Base-by-base conservation (phyloP, 768 basidiomycete genomes). In the Hericium alpestre region DNA sequence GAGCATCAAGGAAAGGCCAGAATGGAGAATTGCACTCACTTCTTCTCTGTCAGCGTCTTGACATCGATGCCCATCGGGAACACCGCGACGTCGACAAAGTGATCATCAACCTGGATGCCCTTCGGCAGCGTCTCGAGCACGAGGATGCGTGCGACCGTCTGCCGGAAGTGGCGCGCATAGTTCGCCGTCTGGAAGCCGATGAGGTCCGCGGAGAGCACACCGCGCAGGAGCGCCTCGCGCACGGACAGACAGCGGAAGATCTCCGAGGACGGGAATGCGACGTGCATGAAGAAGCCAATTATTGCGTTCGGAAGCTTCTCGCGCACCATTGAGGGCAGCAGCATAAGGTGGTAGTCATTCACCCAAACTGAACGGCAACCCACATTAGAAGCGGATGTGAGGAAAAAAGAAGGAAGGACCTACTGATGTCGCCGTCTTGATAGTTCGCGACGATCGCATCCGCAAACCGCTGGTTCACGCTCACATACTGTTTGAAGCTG, bases 261-360 rank as follows among this genome's bases (percentile, higher is more conserved):
- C 71, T 98, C 95, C 25, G 90, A 92, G 43, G 84, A 87, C 3
- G 94, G 95, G 74, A 96, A 97, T 2, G 95, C 90, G 56, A 94
- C 93, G 67, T 97, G 95, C 72, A 96, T 81, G 79, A 98, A 98
- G 80, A 97, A 96, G 8, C 81, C 91, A 63, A 92, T 88, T 38
- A 84, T 81, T 0, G 83, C 81, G 18, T 76, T 75, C 67, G 84
- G 68, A 69, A 91, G 67, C 65, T 77, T 60, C 25, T 83, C 77
- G 52, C 94, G 85, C 27, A 98, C 79, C 71, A 97, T 83, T 46
- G 80, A 77, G 1, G 95, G 95, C 9, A 96, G 81, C 51, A 98
- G 84, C 76, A 96, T 87, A 51, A 98, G 84, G 66, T 99, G 95
- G 71, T 97, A 99, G 73, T 98, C 95, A 71, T 99, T 93, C 3